Base-by-base conservation (phyloP, 2,329 filamentous ascomycete genomes). In the Aspergillus neoniger region DNA sequence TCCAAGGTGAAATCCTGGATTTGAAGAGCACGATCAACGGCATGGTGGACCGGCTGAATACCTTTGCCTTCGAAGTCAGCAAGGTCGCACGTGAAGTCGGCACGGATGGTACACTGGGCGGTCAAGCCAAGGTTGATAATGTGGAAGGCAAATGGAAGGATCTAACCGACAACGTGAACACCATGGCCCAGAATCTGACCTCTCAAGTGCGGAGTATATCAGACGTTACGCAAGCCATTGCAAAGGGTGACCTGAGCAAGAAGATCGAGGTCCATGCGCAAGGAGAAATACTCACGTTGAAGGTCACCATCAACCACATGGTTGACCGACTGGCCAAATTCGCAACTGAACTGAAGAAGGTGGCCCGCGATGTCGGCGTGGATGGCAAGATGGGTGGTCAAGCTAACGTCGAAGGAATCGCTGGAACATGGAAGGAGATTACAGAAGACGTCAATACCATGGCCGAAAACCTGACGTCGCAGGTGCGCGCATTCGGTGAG, bases 261-360 rank as follows among this genome's bases (percentile, higher is more conserved):
- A 95, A 95, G 80, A 96, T 98, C 70, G 91, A 96, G 66, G 94
- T 98, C 7, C 90, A 96, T 70, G 94, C 94, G 57, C 92, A 94
- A 77, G 94, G 94, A 78, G 94, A 98, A 77, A 96, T 98, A 65
- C 86, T 95, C 65, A 89, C 96, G 2, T 81, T 98, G 55, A 97
- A 97, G 75, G 92, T 96, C 72, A 98, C 94, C 47, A 96, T 97
- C 81, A 97, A 97, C 76, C 94, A 97, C 87, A 97, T 97, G 94
- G 94, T 98, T 66, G 93, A 93, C 74, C 88, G 94, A 64, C 81
- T 99, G 54, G 96, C 95, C 61, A 94, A 94, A 66, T 98, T 97
- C 85, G 96, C 93, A 58, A 92, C 96, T 68, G 93, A 96, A 73
- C 90, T 99, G 65, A 95, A 98, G 79, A 87, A 93, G 69, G 94